These are phyloP conservation scores for Cephalotrichum gorgonifer DNA, from an alignment of 2,329 filamentous ascomycete genomes.

Conservation along the genomic window DNA sequence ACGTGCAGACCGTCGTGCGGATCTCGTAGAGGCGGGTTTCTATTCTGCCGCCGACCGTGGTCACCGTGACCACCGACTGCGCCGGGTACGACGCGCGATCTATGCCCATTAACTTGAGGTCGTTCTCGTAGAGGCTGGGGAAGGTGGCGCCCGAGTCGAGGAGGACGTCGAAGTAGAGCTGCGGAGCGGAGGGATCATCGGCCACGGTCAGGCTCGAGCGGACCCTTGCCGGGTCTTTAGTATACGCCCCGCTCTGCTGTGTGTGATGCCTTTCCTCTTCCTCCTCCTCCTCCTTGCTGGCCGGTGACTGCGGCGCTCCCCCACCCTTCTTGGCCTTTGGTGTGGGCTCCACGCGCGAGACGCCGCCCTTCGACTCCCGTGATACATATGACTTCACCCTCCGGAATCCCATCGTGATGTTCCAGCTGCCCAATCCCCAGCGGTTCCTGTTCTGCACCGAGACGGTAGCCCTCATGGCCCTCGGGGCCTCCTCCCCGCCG, in stretches of 20 bases:
- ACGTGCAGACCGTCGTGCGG: conserved; percentile 18
- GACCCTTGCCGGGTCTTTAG: no score
- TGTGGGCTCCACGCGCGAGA: neutral
- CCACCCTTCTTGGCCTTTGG: neutral
- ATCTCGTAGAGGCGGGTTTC: conserved; percentile 22
- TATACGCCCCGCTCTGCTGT: no score
- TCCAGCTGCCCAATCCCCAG: conserved; percentile 19
- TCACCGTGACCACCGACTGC: conserved; percentile 17
- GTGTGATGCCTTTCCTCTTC: no score
- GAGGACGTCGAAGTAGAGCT: conserved; percentile 21
- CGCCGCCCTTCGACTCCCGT: neutral
- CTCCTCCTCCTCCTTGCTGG: neutral
- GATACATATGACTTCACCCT: conserved; percentile 1
- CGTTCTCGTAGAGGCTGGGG: conserved; percentile 23
- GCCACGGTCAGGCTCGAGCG: neutral
- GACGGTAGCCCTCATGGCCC: conserved; percentile 20
- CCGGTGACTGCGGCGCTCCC: neutral
- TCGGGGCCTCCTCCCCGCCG: conserved; percentile 7
- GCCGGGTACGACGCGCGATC: conserved; percentile 21
- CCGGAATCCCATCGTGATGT: conserved; percentile 18
- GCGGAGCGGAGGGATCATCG: conserved; percentile 13
- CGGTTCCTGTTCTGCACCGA: conserved; percentile 13
- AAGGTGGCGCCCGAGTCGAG: conserved; percentile 33
- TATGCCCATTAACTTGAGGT: conserved; percentile 24
- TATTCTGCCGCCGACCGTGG: conserved; percentile 10